Evolutionary conservation across 164 flowering plant genomes (phyloP).

Genomic region (Litsea cubeba): DNA sequence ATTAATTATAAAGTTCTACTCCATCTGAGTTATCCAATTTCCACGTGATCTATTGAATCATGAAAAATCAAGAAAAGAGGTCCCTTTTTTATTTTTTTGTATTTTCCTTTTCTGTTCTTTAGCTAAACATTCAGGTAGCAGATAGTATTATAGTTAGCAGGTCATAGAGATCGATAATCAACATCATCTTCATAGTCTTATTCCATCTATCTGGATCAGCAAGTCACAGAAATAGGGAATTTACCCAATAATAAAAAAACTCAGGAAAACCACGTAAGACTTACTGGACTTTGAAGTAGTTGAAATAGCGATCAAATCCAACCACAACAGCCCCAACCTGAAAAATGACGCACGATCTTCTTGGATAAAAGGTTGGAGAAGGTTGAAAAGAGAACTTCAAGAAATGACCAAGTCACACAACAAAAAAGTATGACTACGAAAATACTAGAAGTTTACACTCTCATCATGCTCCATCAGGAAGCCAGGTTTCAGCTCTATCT

Average conservation of each 20-base stretch:
- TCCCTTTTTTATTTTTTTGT: too few species aligned
- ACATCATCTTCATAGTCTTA: too few species aligned
- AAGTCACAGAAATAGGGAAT: background rate
- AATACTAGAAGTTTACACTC: slow-evolving; percentile 40
- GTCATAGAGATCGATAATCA: too few species aligned
- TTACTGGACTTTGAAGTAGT: slow-evolving; percentile 96
- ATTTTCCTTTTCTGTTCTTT: too few species aligned
- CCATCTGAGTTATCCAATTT: background rate
- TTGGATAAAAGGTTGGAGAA: slow-evolving; percentile 4
- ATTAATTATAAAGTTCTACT: too few species aligned
- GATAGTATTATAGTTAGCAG: too few species aligned
- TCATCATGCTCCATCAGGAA: slow-evolving; percentile 92
- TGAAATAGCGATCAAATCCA: slow-evolving; percentile 95
- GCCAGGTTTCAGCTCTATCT: slow-evolving; percentile 94
- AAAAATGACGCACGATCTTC: slow-evolving; percentile 14
- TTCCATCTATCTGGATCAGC: background rate
- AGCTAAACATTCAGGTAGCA: too few species aligned
- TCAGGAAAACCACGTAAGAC: slow-evolving; percentile 18
- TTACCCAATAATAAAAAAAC: background rate
- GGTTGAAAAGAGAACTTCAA: background rate
- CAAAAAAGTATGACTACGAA: background rate
- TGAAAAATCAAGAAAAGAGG: background rate
- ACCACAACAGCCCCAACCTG: slow-evolving; percentile 99
- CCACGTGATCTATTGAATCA: background rate
- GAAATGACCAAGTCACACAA: background rate